These are phyloP conservation scores for Ballota nigra DNA, from an alignment of 257 asterid genomes.

Conservation along the genomic window DNA sequence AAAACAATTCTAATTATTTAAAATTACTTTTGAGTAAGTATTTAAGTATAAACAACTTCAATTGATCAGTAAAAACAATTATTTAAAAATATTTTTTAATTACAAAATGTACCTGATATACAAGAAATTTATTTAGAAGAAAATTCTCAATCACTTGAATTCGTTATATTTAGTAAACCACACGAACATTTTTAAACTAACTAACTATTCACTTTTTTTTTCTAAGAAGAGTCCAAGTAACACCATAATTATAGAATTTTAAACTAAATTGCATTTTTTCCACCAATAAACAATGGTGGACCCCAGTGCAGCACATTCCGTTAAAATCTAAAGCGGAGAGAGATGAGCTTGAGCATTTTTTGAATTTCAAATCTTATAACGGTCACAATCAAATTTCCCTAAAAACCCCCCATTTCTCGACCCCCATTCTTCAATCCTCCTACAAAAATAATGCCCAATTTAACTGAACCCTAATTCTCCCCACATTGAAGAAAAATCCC, in stretches of 20 bases:
- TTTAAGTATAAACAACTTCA: too few relatives aligned
- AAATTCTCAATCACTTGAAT: too few relatives aligned
- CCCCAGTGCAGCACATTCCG: conserved; percentile 17
- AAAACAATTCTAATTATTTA: too few relatives aligned
- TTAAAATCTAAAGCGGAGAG: conserved; percentile 1
- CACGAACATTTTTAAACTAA: too few relatives aligned
- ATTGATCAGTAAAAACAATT: too few relatives aligned
- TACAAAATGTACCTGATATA: too few relatives aligned
- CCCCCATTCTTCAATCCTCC: background rate
- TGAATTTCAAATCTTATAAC: conserved; percentile 33
- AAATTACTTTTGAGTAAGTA: too few relatives aligned
- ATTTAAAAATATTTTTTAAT: too few relatives aligned
- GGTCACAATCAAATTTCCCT: conserved; percentile 31
- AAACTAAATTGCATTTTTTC: background rate
- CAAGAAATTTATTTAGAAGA: too few relatives aligned
- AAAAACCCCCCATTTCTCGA: conserved; percentile 8
- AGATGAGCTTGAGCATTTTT: background rate
- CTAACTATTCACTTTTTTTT: too few relatives aligned
- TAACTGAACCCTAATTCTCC: conserved; percentile 3
- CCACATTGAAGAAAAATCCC: background rate
- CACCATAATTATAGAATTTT: background rate
- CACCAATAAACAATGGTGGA: background rate
- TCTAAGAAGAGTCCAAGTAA: background rate
- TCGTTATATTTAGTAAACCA: too few relatives aligned
- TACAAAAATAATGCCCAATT: conserved; percentile 2